phyloP scores from a whole-genome alignment of 768 basidiomycete species.

The Asterophora lycoperdoides region DNA sequence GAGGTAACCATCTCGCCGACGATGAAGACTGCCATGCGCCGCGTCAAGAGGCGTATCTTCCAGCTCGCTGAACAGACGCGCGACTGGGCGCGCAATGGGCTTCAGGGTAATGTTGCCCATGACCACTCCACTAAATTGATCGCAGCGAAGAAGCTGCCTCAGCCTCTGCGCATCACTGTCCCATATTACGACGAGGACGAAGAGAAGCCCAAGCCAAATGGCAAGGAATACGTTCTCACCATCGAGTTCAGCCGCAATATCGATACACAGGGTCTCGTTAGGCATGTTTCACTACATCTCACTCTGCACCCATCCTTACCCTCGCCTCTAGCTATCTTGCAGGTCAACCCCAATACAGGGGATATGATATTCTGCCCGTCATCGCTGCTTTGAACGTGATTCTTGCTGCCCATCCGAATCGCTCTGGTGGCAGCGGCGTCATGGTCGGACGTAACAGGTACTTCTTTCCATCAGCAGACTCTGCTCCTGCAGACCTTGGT shows the following conservation, averaged over 20 bases:
- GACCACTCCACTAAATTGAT: slow-evolving; percentile 52
- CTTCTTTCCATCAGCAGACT: slow-evolving; percentile 46
- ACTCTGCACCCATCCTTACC: slow-evolving; percentile 23
- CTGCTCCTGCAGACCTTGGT: slow-evolving; percentile 48
- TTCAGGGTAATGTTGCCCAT: slow-evolving; percentile 49
- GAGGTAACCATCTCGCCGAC: slow-evolving; percentile 51
- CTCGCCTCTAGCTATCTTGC: slow-evolving; percentile 45
- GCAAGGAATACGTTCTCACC: slow-evolving; percentile 45
- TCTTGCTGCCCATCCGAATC: slow-evolving; percentile 50
- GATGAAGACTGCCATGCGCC: slow-evolving; percentile 44
- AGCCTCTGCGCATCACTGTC: slow-evolving; percentile 41
- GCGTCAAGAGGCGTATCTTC: slow-evolving; percentile 58
- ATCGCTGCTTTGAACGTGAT: slow-evolving; percentile 65
- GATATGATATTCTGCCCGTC: slow-evolving; percentile 53
- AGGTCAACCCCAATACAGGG: slow-evolving; percentile 50
- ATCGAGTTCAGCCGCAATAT: slow-evolving; percentile 41
- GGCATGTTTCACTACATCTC: slow-evolving; percentile 31
- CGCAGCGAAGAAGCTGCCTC: slow-evolving; percentile 39
- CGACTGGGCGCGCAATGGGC: slow-evolving; percentile 48
- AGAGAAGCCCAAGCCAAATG: slow-evolving; percentile 35
- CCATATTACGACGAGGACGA: slow-evolving; percentile 52
- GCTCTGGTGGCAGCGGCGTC: slow-evolving; percentile 52
- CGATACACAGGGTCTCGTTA: slow-evolving; percentile 47
- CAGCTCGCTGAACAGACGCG: slow-evolving; percentile 52
- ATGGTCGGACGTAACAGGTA: slow-evolving; percentile 64